Conservation (phyloP, 75 land plant species). For the Gnetum montanum region DNA sequence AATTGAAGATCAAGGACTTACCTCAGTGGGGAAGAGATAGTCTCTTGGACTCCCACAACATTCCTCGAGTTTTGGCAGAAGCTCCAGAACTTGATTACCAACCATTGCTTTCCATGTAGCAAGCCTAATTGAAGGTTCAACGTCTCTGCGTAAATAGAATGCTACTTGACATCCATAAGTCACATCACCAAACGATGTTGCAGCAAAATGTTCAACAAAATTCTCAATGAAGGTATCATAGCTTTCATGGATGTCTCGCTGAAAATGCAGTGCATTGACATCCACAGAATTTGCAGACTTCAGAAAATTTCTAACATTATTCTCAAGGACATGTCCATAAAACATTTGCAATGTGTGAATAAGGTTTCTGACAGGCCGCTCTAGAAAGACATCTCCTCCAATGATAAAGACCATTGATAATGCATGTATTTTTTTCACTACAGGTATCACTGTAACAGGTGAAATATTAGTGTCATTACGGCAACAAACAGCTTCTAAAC, state of each 20-base stretch:
- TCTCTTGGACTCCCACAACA: constrained; percentile 46
- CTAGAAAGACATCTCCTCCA: constrained; percentile 55
- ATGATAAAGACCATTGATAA: constrained; percentile 56
- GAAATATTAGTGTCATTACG: not conserved
- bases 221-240: constrained; percentile 74
- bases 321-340: constrained; percentile 33
- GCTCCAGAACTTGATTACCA: constrained; percentile 52
- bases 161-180: constrained; percentile 82
- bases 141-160: constrained; percentile 53
- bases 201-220: constrained; percentile 69
- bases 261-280: constrained; percentile 44
- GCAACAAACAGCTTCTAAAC: constrained; percentile 57
- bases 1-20: constrained; percentile 24
- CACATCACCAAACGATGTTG: constrained; percentile 81
- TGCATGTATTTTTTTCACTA: constrained; percentile 77
- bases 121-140: constrained; percentile 46
- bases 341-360: constrained; percentile 53
- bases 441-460: constrained; percentile 30
- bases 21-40: constrained; percentile 83
- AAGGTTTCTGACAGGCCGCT: constrained; percentile 39
- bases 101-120: constrained; percentile 71
- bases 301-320: constrained; percentile 2
- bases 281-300: not conserved
- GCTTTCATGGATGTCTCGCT: constrained; percentile 53
- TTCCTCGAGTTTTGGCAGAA: constrained; percentile 57